Evolutionary conservation across 805 yeast species (phyloP), one percentile per base, ranked within the genome.

Genomic region (Candida michaelii): DNA sequence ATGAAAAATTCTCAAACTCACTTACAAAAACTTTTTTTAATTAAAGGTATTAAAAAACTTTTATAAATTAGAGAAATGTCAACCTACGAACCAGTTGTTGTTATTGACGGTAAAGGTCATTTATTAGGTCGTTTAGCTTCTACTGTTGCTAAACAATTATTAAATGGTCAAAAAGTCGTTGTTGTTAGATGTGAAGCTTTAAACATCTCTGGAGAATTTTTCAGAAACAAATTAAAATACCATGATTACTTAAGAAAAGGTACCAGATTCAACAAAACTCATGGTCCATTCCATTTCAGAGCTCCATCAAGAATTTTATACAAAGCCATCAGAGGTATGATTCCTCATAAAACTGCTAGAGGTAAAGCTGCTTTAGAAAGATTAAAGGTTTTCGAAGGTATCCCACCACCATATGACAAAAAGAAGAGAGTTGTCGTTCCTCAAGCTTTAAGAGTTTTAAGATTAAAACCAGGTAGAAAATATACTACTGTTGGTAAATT

Each of bases 241-340:
- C 97, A 90, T 78, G 99, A 95, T 74, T 93, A 90, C 89, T 85
- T 93, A 77, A 90, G 99, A 85, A 93, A 93, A 85, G 87, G 95
- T 66, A 90, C 99, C 71, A 86, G 96, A 80, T 93, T 75, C 90
- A 93, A 93, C 96, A 89, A 89, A 81, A 85, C 82, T 68, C 85
- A 89, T 75, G 99, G 99, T 81, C 98, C 98, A 69, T 93, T 91
- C 97, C 99, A 93, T 76, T 93, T 93, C 96, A 93, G 98, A 80
- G 99, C 99, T 55, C 99, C 99, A 76, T 90, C 98, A 55, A 89
- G 98, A 80, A 91, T 93, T 78, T 89, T 93, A 79, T 90, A 90
- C 95, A 93, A 93, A 86, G 97, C 99, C 69, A 77, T 93, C 73
- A 87, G 96, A 74, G 99, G 99, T 80, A 93, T 93, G 99, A 79